Evolutionary conservation across 1,139 yeast genomes (phyloP), one percentile per base, ranked within the genome.

Genomic region (Meyerozyma sp.): DNA sequence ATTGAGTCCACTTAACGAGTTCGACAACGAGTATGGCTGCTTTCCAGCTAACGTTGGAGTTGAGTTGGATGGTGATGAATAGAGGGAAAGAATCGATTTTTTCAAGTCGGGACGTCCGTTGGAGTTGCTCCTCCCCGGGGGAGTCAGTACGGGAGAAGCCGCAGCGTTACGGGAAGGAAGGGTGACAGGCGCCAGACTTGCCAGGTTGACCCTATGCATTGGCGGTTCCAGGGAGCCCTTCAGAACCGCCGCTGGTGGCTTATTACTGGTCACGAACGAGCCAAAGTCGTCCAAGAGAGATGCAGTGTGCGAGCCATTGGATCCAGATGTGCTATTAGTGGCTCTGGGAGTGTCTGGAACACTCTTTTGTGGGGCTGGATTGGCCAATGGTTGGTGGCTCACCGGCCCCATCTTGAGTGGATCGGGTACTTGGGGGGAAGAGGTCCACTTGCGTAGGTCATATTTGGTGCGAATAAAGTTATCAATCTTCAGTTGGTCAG

Each of bases 401-500:
- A 27, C 29, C 29, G 29, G 29, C 29, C 36, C 47, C 29, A 47
- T 42, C 18, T 45, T 46, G 50, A 74, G 61, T 2, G 90, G 88
- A 52, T 82, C 82, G 4, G 91, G 91, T 18, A 80, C 60, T 5
- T 58, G 59, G 5, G 73, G 49, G 21, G 78, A 64, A 16, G 67
- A 61, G 11, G 75, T 82, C 98, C 98, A 93, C 59, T 91, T 85
- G 65, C 84, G 88, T 66, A 85, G 60, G 53, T 89, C 98, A 59
- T 93, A 93, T 63, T 93, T 93, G 6, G 96, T 90, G 50, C 93
- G 75, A 50, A 93, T 89, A 63, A 89, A 93, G 62, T 86, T 89
- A 52, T 85, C 95, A 53, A 93, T 81, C 64, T 90, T 89, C 61
- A 85, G 79, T 48, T 83, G 90, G 59, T 89, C 89, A 3, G 98